Evolutionary conservation across 345 rosid genomes (phyloP), one percentile per base, ranked within the genome.

Genomic region (Turritis glabra): DNA sequence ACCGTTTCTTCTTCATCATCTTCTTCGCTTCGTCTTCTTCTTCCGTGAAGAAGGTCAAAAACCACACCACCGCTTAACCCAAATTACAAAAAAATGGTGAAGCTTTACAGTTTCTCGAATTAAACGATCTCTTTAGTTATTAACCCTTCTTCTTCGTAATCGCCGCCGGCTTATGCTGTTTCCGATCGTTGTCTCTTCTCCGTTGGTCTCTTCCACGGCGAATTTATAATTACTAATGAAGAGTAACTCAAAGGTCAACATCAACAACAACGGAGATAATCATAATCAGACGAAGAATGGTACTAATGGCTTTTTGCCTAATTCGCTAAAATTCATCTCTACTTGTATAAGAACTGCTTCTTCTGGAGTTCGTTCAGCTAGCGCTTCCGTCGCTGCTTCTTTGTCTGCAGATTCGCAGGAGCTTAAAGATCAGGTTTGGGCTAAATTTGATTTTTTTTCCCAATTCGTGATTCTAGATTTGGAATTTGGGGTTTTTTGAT

Each of bases 331-430:
- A 77, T 90, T 95, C 77, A 87, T 95, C 66, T 95, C 97, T 15
- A 87, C 96, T 11, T 95, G 90, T 35, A 78, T 95, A 66, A 85
- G 86, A 72, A 90, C 97, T 43, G 98, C 98, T 52, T 94, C 98
- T 44, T 88, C 97, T 35, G 97, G 98, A 52, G 98, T 94, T 19
- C 89, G 96, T 40, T 86, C 97, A 50, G 97, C 96, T 50, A 81
- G 88, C 37, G 91, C 92, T 18, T 87, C 98, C 26, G 93, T 88
- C 35, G 90, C 98, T 60, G 88, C 96, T 15, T 91, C 98, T 7
- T 83, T 94, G 40, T 82, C 97, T 33, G 71, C 91, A 7, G 93
- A 88, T 69, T 63, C 80, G 0, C 82, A 72, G 1, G 89, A 83
- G 51, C 88, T 48, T 30, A 95, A 81, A 67, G 99, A 95, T 77